These are phyloP conservation scores for Talaromyces sp. DNA, from an alignment of 2,329 filamentous ascomycete genomes.

Conservation along the genomic window DNA sequence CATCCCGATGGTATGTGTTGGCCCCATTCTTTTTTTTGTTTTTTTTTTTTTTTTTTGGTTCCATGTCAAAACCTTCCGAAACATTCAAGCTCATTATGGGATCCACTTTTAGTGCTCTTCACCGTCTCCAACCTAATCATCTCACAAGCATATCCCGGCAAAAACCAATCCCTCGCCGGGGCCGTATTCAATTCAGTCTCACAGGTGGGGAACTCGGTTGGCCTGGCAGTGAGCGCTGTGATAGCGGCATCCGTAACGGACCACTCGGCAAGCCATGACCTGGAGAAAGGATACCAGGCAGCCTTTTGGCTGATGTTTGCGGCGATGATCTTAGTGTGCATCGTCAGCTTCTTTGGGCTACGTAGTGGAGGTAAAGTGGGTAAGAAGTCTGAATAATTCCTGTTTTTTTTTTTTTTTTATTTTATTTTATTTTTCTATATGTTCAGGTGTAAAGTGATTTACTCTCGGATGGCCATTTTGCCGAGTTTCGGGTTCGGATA, in stretches of 20 bases:
- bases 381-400: background rate
- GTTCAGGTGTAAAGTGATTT: too few species aligned
- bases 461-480: too few species aligned
- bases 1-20: constrained; percentile 32
- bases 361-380: constrained; percentile 46
- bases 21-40: background rate
- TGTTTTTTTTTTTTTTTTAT: too few species aligned
- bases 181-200: constrained; percentile 57
- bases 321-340: constrained; percentile 34
- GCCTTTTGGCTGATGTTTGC: constrained; percentile 52
- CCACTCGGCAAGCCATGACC: constrained; percentile 21
- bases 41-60: too few species aligned
- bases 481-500: too few species aligned
- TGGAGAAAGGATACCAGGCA: constrained; percentile 49
- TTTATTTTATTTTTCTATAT: too few species aligned
- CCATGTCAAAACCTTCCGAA: background rate
- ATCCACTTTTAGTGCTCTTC: constrained; percentile 40
- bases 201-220: constrained; percentile 53
- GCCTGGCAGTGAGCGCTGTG: constrained; percentile 47
- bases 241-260: constrained; percentile 41
- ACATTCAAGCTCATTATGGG: background rate
- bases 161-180: constrained; percentile 55
- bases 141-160: constrained; percentile 48
- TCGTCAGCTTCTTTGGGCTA: constrained; percentile 40
- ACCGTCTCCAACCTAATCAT: constrained; percentile 53